These are phyloP conservation scores for Arthrobotrys megalospora DNA, from an alignment of 2,329 filamentous ascomycete species.

Conservation along the genomic window DNA sequence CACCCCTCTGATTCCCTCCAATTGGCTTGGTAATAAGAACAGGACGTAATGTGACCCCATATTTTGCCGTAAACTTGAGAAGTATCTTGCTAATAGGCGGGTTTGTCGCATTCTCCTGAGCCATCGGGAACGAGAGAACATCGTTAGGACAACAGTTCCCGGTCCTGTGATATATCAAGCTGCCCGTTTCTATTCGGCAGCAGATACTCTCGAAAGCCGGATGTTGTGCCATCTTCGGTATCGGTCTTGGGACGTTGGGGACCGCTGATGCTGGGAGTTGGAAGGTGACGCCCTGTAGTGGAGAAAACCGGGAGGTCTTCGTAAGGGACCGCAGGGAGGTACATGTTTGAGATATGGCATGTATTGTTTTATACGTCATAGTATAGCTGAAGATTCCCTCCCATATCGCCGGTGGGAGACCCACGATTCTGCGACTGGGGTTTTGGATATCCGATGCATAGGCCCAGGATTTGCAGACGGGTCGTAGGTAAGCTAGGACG, in stretches of 20 bases:
- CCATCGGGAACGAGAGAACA: constrained; percentile 43
- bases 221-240: constrained; percentile 30
- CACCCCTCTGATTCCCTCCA: constrained; percentile 4
- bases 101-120: constrained; percentile 45
- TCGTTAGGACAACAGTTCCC: constrained; percentile 52
- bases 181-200: constrained; percentile 55
- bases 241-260: background rate
- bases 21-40: constrained; percentile 45
- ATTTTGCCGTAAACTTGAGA: constrained; percentile 46
- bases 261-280: background rate
- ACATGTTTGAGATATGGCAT: constrained; percentile 18
- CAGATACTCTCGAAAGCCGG: constrained; percentile 59
- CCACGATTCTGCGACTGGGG: constrained; percentile 18
- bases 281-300: constrained; percentile 9
- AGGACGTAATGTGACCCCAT: constrained; percentile 41
- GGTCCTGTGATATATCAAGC: constrained; percentile 60
- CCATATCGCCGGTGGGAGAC: constrained; percentile 47
- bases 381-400: constrained; percentile 40
- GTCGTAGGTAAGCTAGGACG: constrained; percentile 36
- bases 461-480: constrained; percentile 44
- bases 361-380: constrained; percentile 40
- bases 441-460: constrained; percentile 38
- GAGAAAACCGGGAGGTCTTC: constrained; percentile 13
- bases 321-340: constrained; percentile 29
- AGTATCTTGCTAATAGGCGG: constrained; percentile 43